Base-by-base conservation (phyloP, 2,329 filamentous ascomycete species). In the Lachnellula cervina region DNA sequence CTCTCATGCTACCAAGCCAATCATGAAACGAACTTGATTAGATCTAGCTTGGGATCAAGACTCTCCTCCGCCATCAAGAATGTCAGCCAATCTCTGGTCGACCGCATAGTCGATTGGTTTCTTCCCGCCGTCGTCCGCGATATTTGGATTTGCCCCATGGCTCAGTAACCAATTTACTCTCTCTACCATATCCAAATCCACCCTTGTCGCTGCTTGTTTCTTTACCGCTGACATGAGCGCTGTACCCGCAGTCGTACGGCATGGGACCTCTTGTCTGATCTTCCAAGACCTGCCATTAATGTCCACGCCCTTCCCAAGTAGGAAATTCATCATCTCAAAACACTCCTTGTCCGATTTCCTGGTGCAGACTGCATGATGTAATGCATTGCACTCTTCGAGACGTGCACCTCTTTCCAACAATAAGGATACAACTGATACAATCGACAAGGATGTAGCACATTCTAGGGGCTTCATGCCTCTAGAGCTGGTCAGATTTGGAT, bases 401-500 rank as follows among this genome's bases (percentile, higher is more conserved):
- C 28, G 35, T 43, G 49, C 38, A 51, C 49, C 35, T 21, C 48
- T 17, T 16, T 50, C 48, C 17, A 50, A 11, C 21, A 50, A 40
- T 9, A 50, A 40, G 9, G 35, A 37, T 5, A 50, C 48, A 9
- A 50, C 48, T 2, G 14, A 50, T 40, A 50, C 14, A 23, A 38
- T 51, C 16, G 19, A 16, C 38, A 17, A 37, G n/a, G 49, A 43
- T n/a, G 49, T 37, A 42, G 49, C 37, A 32, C 35, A 51, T 28
- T 51, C 37, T 14, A 51, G 35, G 14, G 49, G 11, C 16, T 28
- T 38, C 37, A 43, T 42, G n/a, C 49, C 49, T 21, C 23, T 28
- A 13, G 38, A 42, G 49, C 49, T 51, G 14, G 21, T 38, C 21
- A 51, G 17, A 44, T 51, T 51, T 38, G 49, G 49, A 44, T 51